Evolutionary conservation across 2,329 filamentous ascomycete genomes (phyloP), one percentile per base, ranked within the genome.

Genomic region (Clonostachys rosea): DNA sequence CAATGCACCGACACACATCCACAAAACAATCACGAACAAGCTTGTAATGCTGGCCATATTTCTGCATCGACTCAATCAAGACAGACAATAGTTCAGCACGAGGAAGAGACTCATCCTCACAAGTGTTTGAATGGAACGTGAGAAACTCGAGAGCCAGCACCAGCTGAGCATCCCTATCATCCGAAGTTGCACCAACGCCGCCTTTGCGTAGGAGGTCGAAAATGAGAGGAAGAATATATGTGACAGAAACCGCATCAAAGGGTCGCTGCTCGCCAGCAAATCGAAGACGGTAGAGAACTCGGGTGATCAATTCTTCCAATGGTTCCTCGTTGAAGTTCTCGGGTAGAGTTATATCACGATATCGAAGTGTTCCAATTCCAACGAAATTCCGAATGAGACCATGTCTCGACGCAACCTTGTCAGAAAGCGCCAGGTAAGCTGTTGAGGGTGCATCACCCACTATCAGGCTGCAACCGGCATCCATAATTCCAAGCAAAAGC

Each of bases 251-350:
- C 4, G 83, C 76, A 62, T 99, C 94, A 56, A 99, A 91, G 1
- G 92, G 91, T n/a, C 91, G 83, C 64, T 97, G 92, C 63, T 97
- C 94, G 45, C 89, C 87, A 36, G 91, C 80, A 63, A 96, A 96
- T 14, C 91, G 86, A 46, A 99, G 73, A 43, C 92, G 86, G 65
- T 97, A 97, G 6, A 99, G 73, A 2, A 97, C 83, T 64, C 94
- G 82, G 4, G 92, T 96, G 12, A 96, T 78, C 12, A 97, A 79
- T 48, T 86, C 83, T 47, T 90, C 89, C 9, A 97, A 73, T n/a
- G 87, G 81, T 61, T 97, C 94, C 52, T 87, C 76, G 51, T 85
- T 79, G 49, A 92, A 76, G 45, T 87, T 81, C 11, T 85, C 77
- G 0, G 89, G 78, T 5, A 99, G 69, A 10, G 88, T 79, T 34